phyloP scores from a whole-genome alignment of 768 basidiomycete species.

The Rhizopogon salebrosus region DNA sequence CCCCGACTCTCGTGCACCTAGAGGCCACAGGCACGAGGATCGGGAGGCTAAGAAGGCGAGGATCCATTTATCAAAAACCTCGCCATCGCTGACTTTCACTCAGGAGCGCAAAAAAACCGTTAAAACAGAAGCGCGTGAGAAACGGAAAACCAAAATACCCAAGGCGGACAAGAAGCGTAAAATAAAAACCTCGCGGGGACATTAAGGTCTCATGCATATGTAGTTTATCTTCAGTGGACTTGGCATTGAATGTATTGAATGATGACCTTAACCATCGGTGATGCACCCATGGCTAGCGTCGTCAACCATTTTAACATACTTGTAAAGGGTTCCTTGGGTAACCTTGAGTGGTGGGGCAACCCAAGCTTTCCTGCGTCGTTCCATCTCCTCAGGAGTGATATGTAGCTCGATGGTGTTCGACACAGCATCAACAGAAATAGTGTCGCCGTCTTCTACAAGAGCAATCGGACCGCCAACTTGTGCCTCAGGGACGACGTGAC shows the following conservation, averaged over 20 bases:
- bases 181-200: slow-evolving; percentile 48
- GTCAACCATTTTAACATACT: slow-evolving; percentile 81
- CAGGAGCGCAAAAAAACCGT: slow-evolving; percentile 90
- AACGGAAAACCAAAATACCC: slow-evolving; percentile 88
- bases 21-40: slow-evolving; percentile 93
- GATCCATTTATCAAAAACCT: slow-evolving; percentile 5
- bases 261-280: slow-evolving; percentile 63
- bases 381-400: slow-evolving; percentile 77
- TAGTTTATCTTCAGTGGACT: slow-evolving; percentile 10
- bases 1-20: slow-evolving; percentile 47
- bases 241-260: not conserved
- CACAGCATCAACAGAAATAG: slow-evolving; percentile 84
- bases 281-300: slow-evolving; percentile 94
- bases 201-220: slow-evolving; percentile 8
- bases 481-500: slow-evolving; percentile 95
- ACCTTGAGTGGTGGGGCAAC: slow-evolving; percentile 82
- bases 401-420: slow-evolving; percentile 78
- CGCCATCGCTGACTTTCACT: slow-evolving; percentile 5
- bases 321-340: slow-evolving; percentile 76
- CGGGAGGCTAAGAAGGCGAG: slow-evolving; percentile 83
- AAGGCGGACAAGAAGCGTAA: slow-evolving; percentile 91
- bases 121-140: slow-evolving; percentile 85
- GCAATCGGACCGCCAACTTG: slow-evolving; percentile 93
- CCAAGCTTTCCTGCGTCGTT: slow-evolving; percentile 67
- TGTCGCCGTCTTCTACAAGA: slow-evolving; percentile 82